Base-by-base conservation (phyloP, 116 monocot genomes). In the Thalassia testudinum region DNA sequence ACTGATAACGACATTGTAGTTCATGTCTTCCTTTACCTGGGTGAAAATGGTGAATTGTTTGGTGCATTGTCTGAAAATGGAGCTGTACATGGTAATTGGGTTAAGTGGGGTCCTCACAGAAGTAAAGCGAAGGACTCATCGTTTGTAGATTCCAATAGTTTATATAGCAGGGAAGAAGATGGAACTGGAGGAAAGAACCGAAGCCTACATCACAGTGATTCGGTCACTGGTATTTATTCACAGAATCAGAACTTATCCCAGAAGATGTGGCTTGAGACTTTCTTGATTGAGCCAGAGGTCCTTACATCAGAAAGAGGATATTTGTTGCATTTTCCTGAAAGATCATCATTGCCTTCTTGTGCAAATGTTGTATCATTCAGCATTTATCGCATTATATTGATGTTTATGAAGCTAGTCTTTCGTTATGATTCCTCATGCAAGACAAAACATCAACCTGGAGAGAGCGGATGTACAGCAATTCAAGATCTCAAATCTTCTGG, bases 331-430 rank as follows among this genome's bases (percentile, higher is more conserved):
- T 84, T 85, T 40, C 95, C 95, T 44, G 21, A 16, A 24, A 71
- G 74, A 42, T 71, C 75, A 20, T 66, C 52, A 38, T 25, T 81
- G 27, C 95, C 88, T 58, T 47, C 26, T 64, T 72, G 58, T 53
- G 85, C 76, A 44, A 65, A 76, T 26, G 81, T 84, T 68, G 56
- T 81, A 42, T 88, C 88, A 40, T 95, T 88, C 56, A 76, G 70
- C 54, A 75, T 95, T 54, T 74, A 52, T 65, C 56, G 63, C 44
- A 64, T 30, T 21, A 72, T 66, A 60, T 43, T 74, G 42, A 72
- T 26, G 20, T 81, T 80, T 42, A 65, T 85, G 56, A 64, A 77
- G 3, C 64, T 57, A 20, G 24, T 37, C 64, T 49, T 56, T 34
- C 30, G 10, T 34, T 5, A 34, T 34, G 30, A 34, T 5, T 34